Evolutionary conservation across 2,329 filamentous ascomycete genomes (phyloP).

Genomic region (Raffaelea albimanens): DNA sequence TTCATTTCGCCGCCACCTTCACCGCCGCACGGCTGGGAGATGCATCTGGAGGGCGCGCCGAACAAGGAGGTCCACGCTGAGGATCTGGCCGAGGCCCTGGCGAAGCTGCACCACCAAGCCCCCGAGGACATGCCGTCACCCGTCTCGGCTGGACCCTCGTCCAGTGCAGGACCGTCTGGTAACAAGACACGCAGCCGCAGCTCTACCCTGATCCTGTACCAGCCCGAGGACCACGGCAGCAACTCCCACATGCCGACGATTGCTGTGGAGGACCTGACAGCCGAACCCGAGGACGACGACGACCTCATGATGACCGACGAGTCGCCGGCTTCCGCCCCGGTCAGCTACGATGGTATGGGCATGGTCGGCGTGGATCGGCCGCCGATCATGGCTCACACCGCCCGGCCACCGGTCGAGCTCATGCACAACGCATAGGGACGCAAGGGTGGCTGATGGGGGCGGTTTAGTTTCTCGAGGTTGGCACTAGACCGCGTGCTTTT

Average conservation of each 20-base stretch:
- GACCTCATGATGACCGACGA: slow-evolving; percentile 13
- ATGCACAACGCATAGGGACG: slow-evolving; percentile 35
- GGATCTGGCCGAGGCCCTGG: slow-evolving; percentile 56
- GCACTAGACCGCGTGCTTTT: too few relatives aligned
- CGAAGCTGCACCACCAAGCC: slow-evolving; percentile 44
- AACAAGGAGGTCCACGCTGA: slow-evolving; percentile 63
- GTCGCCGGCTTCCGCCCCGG: not conserved
- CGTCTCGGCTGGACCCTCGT: slow-evolving; percentile 26
- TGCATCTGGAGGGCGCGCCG: slow-evolving; percentile 57
- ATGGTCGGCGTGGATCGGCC: slow-evolving; percentile 14
- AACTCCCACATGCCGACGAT: slow-evolving; percentile 53
- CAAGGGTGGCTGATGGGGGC: too few relatives aligned
- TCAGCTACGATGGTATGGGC: not conserved
- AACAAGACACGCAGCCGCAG: slow-evolving; percentile 47
- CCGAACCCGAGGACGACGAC: slow-evolving; percentile 43
- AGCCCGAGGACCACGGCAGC: slow-evolving; percentile 45
- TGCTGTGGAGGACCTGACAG: slow-evolving; percentile 58
- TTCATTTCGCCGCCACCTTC: slow-evolving; percentile 63
- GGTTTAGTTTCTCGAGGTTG: too few relatives aligned
- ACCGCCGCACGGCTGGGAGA: slow-evolving; percentile 61
- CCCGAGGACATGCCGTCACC: slow-evolving; percentile 11
- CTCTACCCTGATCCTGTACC: slow-evolving; percentile 54
- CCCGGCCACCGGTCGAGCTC: slow-evolving; percentile 55
- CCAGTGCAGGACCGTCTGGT: slow-evolving; percentile 24
- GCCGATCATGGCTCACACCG: slow-evolving; percentile 49